Base-by-base conservation (phyloP, 2,329 filamentous ascomycete species). In the Ophiognomonia clavigignenti-juglandacearum region DNA sequence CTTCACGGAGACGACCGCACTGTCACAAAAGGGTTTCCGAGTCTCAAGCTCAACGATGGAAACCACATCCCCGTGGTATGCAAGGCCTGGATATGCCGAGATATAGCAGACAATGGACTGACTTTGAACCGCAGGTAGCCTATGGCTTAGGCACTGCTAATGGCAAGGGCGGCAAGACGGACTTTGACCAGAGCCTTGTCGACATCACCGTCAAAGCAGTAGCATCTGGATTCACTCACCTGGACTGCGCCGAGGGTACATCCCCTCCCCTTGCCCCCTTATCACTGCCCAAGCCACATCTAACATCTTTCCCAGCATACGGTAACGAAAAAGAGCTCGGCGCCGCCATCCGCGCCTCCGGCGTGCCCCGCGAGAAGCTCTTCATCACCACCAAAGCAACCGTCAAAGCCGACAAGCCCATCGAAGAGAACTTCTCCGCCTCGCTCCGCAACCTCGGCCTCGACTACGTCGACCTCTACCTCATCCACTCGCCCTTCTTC, bases 381-480 rank as follows among this genome's bases (percentile, higher is more conserved):
- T 53, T 50, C 19, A n/a, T 51, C 42, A 36, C 48, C 29, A 43
- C 50, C 26, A 53, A 53, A 37, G 40, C 44, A 16, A 46, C 47
- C 18, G 36, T 41, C 13, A 39, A 40, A 13, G 43, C 43, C 7
- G 36, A 53, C 27, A 43, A 64, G 53, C 58, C 67, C 46, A 64
- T 69, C 8, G 56, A 63, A 13, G 71, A 73, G 54, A 74, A 77
- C 6, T 70, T 86, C 51, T 61, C 76, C 13, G 61, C 71, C 49
- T 82, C 78, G 1, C 73, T 87, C 23, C 64, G 74, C 62, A 81
- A 77, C 53, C 73, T 87, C 13, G 71, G 73, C n/a, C 65, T 84
- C 19, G 77, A 82, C 50, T 86, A 87, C 57, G 73, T 87, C 9
- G 83, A 88, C 59, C 70, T 85, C 32, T 86, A 50, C 23, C 38